Conservation (phyloP, 1,284 basidiomycete species). For the Laetiporus sulphureus region DNA sequence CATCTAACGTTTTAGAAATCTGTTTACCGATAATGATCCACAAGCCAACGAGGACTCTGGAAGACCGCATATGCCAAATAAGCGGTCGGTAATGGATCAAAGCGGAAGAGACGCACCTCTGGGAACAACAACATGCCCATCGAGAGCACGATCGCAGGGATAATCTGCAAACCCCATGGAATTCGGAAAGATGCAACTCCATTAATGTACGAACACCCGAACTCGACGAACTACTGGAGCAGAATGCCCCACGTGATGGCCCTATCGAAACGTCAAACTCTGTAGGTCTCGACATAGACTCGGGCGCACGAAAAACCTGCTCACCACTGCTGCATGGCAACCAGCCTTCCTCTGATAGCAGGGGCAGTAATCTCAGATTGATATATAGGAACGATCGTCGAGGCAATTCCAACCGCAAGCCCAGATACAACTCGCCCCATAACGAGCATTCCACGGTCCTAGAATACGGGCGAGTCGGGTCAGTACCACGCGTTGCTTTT, state of each 20-base stretch:
- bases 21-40: conserved; percentile 49
- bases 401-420: conserved; percentile 33
- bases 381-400: conserved; percentile 35
- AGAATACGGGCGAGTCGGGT: too few relatives aligned
- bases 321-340: conserved; percentile 70
- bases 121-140: conserved; percentile 66
- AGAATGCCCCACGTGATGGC: conserved; percentile 74
- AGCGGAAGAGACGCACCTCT: conserved; percentile 31
- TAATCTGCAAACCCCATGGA: conserved; percentile 75
- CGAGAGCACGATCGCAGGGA: conserved; percentile 64
- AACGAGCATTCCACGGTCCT: conserved; percentile 54
- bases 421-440: conserved; percentile 40
- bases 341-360: conserved; percentile 65
- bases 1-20: too few relatives aligned
- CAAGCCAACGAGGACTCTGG: conserved; percentile 52
- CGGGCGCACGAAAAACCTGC: not conserved
- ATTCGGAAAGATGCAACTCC: conserved; percentile 70
- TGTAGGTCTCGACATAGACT: not conserved
- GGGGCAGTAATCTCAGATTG: conserved; percentile 70
- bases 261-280: conserved; percentile 18
- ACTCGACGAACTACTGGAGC: conserved; percentile 68
- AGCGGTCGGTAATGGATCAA: not conserved
- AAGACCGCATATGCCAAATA: conserved; percentile 13
- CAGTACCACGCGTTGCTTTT: too few relatives aligned
- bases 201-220: conserved; percentile 68